Conservation (phyloP, 2,329 filamentous ascomycete genomes). For the Aspergillus udagawae region DNA sequence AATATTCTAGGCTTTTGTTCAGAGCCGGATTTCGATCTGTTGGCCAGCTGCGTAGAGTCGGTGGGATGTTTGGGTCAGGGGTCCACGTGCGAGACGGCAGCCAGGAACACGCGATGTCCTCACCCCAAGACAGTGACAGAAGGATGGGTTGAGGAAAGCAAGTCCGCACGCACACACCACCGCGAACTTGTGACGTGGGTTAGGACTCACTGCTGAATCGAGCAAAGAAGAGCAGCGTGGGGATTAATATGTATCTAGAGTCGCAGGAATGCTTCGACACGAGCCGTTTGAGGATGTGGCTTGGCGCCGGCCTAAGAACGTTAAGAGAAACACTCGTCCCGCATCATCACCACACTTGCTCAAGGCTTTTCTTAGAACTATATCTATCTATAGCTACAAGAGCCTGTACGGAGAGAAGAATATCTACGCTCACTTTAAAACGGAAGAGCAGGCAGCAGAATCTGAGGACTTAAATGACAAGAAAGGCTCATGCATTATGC, state of each 20-base stretch:
- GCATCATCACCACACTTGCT: neutral
- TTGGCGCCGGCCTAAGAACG: slow-evolving; percentile 12
- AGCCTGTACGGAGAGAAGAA: slow-evolving; percentile 6
- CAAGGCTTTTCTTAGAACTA: neutral
- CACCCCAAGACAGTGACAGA: neutral
- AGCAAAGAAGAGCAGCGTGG: neutral
- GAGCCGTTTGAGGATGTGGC: slow-evolving; percentile 11
- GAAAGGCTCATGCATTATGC: slow-evolving; percentile 15
- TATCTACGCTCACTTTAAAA: neutral
- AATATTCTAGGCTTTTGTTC: slow-evolving; percentile 9
- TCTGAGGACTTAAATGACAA: neutral
- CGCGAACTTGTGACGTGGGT: neutral
- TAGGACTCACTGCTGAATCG: neutral
- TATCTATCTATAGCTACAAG: neutral
- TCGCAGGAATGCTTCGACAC: slow-evolving; percentile 8
- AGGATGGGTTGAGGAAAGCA: slow-evolving; percentile 1
- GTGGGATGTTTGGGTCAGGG: slow-evolving; percentile 24
- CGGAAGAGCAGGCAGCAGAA: neutral
- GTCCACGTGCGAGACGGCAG: slow-evolving; percentile 22
- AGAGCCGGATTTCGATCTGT: slow-evolving; percentile 4
- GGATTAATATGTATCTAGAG: neutral
- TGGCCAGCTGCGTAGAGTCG: slow-evolving; percentile 6
- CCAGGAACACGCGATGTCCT: slow-evolving; percentile 5
- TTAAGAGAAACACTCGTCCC: slow-evolving; percentile 6
- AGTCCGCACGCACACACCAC: neutral